A percentile compares a stretch with the other conserved stretches of the same genome.
These are phyloP conservation scores for Saccharomycopsis sp. DNA, from an alignment of 805 yeast species.

Conservation along the genomic window DNA sequence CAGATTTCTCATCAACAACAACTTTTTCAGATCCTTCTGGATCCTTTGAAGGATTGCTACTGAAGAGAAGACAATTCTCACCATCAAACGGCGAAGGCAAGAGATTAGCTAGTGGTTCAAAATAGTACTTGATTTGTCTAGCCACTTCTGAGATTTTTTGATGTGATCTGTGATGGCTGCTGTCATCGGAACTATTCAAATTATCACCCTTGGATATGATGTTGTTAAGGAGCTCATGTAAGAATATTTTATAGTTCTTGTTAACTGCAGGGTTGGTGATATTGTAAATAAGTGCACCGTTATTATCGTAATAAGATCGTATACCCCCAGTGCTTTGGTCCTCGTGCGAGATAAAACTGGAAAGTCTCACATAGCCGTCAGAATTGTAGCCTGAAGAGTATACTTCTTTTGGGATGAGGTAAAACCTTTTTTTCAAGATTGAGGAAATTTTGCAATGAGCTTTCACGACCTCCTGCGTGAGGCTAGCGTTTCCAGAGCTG, in stretches of 20 bases:
- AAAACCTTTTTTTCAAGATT: conserved; percentile 21
- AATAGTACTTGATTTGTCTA: conserved; percentile 50
- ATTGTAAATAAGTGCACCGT: conserved; percentile 11
- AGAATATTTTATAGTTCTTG: conserved; percentile 46
- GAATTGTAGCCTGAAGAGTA: too few relatives aligned
- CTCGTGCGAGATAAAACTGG: neutral
- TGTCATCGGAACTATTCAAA: conserved; percentile 37
- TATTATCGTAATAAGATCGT: conserved; percentile 6
- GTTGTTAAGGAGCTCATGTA: conserved; percentile 55
- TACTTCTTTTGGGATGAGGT: conserved; percentile 7
- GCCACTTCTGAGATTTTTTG: conserved; percentile 62
- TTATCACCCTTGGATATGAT: conserved; percentile 74
- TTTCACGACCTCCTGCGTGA: conserved; percentile 33
- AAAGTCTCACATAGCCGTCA: neutral
- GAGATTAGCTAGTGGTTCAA: conserved; percentile 68
- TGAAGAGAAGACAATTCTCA: conserved; percentile 34
- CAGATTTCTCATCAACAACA: conserved; percentile 36
- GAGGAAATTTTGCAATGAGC: conserved; percentile 42
- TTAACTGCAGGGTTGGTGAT: conserved; percentile 25
- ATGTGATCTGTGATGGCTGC: conserved; percentile 53
- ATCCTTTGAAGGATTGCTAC: neutral
- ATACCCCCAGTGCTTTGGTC: neutral
- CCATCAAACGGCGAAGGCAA: conserved; percentile 44
- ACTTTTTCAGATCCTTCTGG: too few relatives aligned
- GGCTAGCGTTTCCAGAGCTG: conserved; percentile 32